Base-by-base conservation (phyloP, 1,139 yeast species). In the Taiozyma sp. region DNA sequence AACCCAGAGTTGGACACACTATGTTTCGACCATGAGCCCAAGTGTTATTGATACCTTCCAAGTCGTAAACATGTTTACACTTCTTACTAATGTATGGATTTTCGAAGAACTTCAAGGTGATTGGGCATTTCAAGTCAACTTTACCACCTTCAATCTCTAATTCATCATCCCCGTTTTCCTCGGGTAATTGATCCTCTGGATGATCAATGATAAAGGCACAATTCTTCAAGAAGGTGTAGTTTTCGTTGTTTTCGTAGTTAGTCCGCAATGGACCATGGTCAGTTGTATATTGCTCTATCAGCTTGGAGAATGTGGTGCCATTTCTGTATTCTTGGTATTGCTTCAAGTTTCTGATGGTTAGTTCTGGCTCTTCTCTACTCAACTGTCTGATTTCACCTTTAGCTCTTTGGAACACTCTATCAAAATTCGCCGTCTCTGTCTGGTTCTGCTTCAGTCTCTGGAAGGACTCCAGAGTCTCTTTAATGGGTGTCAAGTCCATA, bases 31-130 rank as follows among this genome's bases (percentile, higher is more conserved):
- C 44, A 14, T 7, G n/a, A 6, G 22, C 46, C 46, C 77, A 54
- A 29, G 72, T 72, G 1, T 62, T 59, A 5, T 57, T 47, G 2
- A 85, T 69, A 32, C 79, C 73, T 6, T 61, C 67, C 47, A 69
- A 68, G 55, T 85, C 91, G 61, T 75, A 85, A 0, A 80, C 79
- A 65, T 86, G 95, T 1, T 71, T 70, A 65, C 95, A 86, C 42
- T 61, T 65, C 35, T 61, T 67, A 6, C 85, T 79, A 28, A 70
- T 74, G 58, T 79, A 71, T 1, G 95, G 93, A 3, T 68, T 67
- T 30, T 63, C 69, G 62, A 77, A 83, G 42, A 69, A 65, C 51
- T 74, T 70, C 54, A 77, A 65, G 0, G 89, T 79, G 13, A 85
- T 71, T 0, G 93, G 91, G 63, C 89, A 88, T 42, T 72, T 74